Base-by-base conservation (phyloP, 495 filamentous ascomycete genomes). In the Gamarada debralockiae region DNA sequence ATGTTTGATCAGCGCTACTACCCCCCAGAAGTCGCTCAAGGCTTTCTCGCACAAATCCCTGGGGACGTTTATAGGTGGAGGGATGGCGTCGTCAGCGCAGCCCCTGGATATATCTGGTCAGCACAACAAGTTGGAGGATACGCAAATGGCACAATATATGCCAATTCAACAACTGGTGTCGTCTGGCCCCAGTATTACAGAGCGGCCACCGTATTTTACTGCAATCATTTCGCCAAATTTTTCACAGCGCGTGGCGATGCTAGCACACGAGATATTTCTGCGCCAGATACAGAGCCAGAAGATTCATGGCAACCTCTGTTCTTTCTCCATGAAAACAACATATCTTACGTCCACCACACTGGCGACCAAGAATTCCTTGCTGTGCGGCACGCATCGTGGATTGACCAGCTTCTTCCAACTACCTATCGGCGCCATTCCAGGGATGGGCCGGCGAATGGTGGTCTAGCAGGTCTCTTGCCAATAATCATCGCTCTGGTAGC, bases 401-500 rank as follows among this genome's bases (percentile, higher is more conserved):
- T 64, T 13, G 10, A 23, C 17, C n/a, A 43, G 17, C 24, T 64
- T 0, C 45, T 43, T 2, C 53, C 52, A 3, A 12, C 48, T 0
- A 8, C 31, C 3, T 60, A 56, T 20, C 3, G 29, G 10, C 27
- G 43, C n/a, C 22, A 4, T 6, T 7, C 37, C 10, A 6, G 12
- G 0, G 21, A 37, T 15, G 21, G 39, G 8, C 27, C 42, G 10
- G 20, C 3, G 12, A 21, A 33, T 3, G 46, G 42, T 1, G 58
- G 51, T n/a, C 34, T 64, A 7, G 34, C 37, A 24, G 61, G 61
- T 6, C 25, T 55, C 36, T 29, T 64, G 0, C 14, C 54, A 9
- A 58, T 50, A 12, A 7, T 64, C 4, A 51, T 64, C 25, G 53
- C 36, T 18, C 38, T 64, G 2, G 41, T 64, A 8, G 57, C 61